These are phyloP conservation scores for Mariannaea elegans DNA, from an alignment of 2,329 filamentous ascomycete species.

Conservation along the genomic window DNA sequence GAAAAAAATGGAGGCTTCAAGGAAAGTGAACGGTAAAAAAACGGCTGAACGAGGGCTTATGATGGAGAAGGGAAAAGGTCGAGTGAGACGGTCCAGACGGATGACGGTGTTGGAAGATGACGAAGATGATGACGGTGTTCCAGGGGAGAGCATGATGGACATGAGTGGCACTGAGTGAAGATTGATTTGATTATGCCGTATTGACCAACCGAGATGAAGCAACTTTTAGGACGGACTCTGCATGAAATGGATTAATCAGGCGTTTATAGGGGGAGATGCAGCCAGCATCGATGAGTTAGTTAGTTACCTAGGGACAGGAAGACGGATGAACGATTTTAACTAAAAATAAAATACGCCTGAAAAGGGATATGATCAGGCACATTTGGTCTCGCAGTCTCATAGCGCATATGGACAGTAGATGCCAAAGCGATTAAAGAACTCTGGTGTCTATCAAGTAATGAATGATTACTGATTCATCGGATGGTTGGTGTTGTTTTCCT, in stretches of 20 bases:
- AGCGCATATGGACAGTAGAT: not conserved
- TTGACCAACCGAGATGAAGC: not conserved
- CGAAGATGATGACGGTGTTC: conserved; percentile 47
- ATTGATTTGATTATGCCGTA: not conserved
- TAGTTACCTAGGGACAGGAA: no score
- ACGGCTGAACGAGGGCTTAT: conserved; percentile 28
- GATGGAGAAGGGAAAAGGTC: conserved; percentile 58
- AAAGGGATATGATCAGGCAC: no score
- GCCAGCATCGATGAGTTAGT: no score
- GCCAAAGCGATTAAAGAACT: no score
- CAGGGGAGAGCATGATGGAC: conserved; percentile 62
- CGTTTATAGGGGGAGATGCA: not conserved
- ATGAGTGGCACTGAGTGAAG: conserved; percentile 62
- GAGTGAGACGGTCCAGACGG: conserved; percentile 46
- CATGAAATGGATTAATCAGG: not conserved
- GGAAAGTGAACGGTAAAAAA: conserved; percentile 45
- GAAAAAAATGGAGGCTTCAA: conserved; percentile 55
- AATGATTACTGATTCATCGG: not conserved
- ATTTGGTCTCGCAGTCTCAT: no score
- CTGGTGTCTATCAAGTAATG: no score
- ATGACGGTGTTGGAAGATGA: conserved; percentile 45
- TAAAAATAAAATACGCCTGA: no score
- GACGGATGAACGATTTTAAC: no score
- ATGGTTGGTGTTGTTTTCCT: no score
- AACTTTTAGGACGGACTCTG: not conserved